These are phyloP conservation scores for Talaromyces borbonicus DNA, from an alignment of 495 filamentous ascomycete species.

Conservation along the genomic window DNA sequence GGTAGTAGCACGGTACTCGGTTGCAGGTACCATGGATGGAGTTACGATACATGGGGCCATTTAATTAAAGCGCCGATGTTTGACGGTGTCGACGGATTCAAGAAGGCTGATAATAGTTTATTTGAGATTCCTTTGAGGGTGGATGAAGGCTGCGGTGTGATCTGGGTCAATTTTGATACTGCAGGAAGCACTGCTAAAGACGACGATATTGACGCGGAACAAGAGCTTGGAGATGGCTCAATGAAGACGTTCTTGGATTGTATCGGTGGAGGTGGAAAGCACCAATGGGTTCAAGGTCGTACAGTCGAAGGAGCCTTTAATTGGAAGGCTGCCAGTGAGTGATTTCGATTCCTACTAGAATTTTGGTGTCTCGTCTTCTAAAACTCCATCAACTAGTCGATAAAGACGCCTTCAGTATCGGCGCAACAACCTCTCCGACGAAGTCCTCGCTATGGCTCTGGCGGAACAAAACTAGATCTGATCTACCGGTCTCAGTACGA, in stretches of 20 bases:
- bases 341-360: background rate
- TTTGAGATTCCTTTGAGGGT: conserved; percentile 33
- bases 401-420: conserved; percentile 1
- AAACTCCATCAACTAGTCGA: background rate
- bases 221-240: conserved; percentile 8
- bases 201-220: conserved; percentile 8
- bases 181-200: conserved; percentile 4
- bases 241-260: conserved; percentile 10
- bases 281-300: conserved; percentile 25
- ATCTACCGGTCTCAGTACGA: background rate
- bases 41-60: conserved; percentile 44
- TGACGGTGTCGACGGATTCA: conserved; percentile 43
- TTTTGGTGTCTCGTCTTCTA: background rate
- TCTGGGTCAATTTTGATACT: conserved; percentile 38
- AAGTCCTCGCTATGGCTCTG: background rate
- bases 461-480: background rate
- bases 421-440: background rate
- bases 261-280: conserved; percentile 5
- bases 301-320: conserved; percentile 32
- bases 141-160: conserved; percentile 18
- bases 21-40: conserved; percentile 57
- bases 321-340: conserved; percentile 32
- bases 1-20: conserved; percentile 42
- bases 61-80: conserved; percentile 52
- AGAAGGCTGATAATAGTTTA: conserved; percentile 41